A percentile compares a stretch with the other conserved stretches of the same genome.
These are phyloP conservation scores for Elsinoe fawcettii DNA, from an alignment of 2,329 filamentous ascomycete species.

Conservation along the genomic window DNA sequence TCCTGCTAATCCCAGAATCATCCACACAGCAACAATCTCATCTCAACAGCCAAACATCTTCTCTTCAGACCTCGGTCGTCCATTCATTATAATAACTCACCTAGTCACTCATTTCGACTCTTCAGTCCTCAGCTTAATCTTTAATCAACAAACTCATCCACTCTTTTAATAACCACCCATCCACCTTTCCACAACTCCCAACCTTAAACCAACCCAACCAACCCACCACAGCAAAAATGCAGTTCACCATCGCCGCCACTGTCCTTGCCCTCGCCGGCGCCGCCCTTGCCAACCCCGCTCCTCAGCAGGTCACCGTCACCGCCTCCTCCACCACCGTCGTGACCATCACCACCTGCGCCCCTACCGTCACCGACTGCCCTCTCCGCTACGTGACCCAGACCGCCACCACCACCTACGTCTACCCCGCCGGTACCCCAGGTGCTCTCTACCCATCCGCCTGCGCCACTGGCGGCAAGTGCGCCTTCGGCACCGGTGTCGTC, in stretches of 20 bases:
- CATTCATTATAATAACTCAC: slow-evolving; percentile 24
- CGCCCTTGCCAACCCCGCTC: slow-evolving; percentile 14
- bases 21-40: slow-evolving; percentile 16
- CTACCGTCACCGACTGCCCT: slow-evolving; percentile 18
- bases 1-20: slow-evolving; percentile 11
- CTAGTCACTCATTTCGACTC: slow-evolving; percentile 22
- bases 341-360: slow-evolving; percentile 18
- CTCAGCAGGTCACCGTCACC: slow-evolving; percentile 16
- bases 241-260: slow-evolving; percentile 24
- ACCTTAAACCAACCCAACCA: slow-evolving; percentile 17
- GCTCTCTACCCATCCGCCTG: slow-evolving; percentile 13
- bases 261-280: slow-evolving; percentile 25
- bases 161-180: slow-evolving; percentile 14
- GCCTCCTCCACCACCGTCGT: slow-evolving; percentile 17
- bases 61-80: slow-evolving; percentile 26
- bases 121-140: slow-evolving; percentile 18
- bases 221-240: slow-evolving; percentile 23
- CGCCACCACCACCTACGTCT: slow-evolving; percentile 16
- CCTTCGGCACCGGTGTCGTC: slow-evolving; percentile 15
- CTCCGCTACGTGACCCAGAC: slow-evolving; percentile 16
- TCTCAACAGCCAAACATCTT: slow-evolving; percentile 16
- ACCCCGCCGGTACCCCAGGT: slow-evolving; percentile 15
- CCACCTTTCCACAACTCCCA: slow-evolving; percentile 6
- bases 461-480: slow-evolving; percentile 13
- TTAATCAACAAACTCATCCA: slow-evolving; percentile 16